Percentiles rank a stretch among this genome's conserved stretches.
Evolutionary conservation across 2,329 filamentous ascomycete genomes (phyloP).

Genomic region (Cercospora zeina): DNA sequence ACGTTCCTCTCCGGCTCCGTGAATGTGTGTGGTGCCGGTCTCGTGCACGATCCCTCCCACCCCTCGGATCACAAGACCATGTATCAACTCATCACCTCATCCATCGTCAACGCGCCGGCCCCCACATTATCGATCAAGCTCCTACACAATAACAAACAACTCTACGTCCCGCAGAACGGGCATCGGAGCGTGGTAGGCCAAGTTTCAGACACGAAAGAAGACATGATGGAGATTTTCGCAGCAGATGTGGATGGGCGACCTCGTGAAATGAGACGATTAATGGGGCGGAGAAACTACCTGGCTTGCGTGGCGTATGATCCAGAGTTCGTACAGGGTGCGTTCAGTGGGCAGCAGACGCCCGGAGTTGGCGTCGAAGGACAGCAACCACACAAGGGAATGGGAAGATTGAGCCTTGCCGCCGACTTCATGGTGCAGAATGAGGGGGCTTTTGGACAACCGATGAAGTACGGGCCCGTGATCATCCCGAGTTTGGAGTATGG

Average conservation of each 20-base stretch:
- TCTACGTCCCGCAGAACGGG: slow-evolving; percentile 92
- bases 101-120: slow-evolving; percentile 86
- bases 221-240: slow-evolving; percentile 99
- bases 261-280: slow-evolving; percentile 84
- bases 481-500: slow-evolving; percentile 68
- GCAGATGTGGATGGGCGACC: slow-evolving; percentile 82
- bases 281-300: slow-evolving; percentile 90
- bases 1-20: slow-evolving; percentile 93
- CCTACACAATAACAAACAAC: slow-evolving; percentile 89
- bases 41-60: slow-evolving; percentile 90
- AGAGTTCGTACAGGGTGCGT: slow-evolving; percentile 61
- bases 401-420: slow-evolving; percentile 76
- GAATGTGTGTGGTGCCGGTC: slow-evolving; percentile 84
- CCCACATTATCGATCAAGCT: slow-evolving; percentile 85
- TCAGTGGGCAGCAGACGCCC: slow-evolving; percentile 23
- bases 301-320: slow-evolving; percentile 94
- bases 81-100: slow-evolving; percentile 95
- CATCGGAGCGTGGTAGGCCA: slow-evolving; percentile 57
- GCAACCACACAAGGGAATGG: slow-evolving; percentile 31
- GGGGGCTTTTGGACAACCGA: slow-evolving; percentile 73
- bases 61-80: slow-evolving; percentile 97
- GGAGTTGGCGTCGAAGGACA: slow-evolving; percentile 26
- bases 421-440: slow-evolving; percentile 98
- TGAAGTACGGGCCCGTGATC: slow-evolving; percentile 96
- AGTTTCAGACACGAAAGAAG: slow-evolving; percentile 91